These are phyloP conservation scores for Vicia sativa DNA, from an alignment of 306 rosid genomes.

Conservation along the genomic window DNA sequence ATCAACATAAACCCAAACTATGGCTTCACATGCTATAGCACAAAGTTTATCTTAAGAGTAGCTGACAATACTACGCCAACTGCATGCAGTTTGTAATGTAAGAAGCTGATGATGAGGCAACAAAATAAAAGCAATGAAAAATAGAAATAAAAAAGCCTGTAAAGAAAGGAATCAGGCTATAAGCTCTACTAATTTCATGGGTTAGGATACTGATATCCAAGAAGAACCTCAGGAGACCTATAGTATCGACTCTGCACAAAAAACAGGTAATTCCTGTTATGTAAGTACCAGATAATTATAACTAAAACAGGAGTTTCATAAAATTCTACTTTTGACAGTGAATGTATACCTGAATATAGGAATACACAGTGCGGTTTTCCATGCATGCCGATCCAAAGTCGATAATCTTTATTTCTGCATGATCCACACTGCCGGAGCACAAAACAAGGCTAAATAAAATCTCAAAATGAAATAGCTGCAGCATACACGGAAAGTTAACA, in stretches of 20 bases:
- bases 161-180: slow-evolving; percentile 3
- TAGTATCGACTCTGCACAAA: slow-evolving; percentile 95
- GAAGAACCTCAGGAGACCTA: slow-evolving; percentile 98
- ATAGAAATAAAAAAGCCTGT: slow-evolving; percentile 16
- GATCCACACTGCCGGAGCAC: slow-evolving; percentile 66
- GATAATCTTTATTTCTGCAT: slow-evolving; percentile 89
- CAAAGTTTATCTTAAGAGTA: slow-evolving; percentile 27
- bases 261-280: slow-evolving; percentile 19
- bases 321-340: slow-evolving; percentile 25
- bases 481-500: slow-evolving; percentile 13
- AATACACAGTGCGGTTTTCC: slow-evolving; percentile 99
- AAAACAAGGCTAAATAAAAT: slow-evolving; percentile 37
- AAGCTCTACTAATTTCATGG: slow-evolving; percentile 36
- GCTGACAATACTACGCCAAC: slow-evolving; percentile 23
- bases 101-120: slow-evolving; percentile 23
- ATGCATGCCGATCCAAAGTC: slow-evolving; percentile 99
- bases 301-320: slow-evolving; percentile 34
- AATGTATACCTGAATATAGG: slow-evolving; percentile 87
- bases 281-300: slow-evolving; percentile 34
- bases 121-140: slow-evolving; percentile 15
- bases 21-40: slow-evolving; percentile 30
- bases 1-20: slow-evolving; percentile 25
- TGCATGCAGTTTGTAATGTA: slow-evolving; percentile 21
- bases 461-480: slow-evolving; percentile 44
- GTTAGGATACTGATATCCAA: slow-evolving; percentile 98